These are phyloP conservation scores for Yarrowia sp. DNA, from an alignment of 805 yeast genomes.

Conservation along the genomic window DNA sequence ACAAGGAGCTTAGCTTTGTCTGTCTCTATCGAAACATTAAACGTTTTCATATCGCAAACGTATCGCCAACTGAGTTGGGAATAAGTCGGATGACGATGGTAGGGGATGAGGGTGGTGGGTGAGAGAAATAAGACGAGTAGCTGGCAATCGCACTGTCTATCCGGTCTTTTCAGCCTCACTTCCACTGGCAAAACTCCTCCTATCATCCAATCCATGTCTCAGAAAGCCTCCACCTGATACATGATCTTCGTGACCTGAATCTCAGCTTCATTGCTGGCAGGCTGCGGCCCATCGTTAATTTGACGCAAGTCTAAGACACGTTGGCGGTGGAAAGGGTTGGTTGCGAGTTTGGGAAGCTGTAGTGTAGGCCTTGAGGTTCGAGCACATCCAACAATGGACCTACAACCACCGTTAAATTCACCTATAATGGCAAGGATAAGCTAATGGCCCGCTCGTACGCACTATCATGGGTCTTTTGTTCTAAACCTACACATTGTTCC, in stretches of 20 bases:
- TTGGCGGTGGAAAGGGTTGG: not conserved
- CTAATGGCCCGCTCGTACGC: not conserved
- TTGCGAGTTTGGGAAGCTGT: too few relatives aligned
- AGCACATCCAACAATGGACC: too few relatives aligned
- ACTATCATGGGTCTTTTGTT: conserved; percentile 6
- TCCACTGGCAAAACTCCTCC: too few relatives aligned
- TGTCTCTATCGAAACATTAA: not conserved
- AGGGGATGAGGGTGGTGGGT: too few relatives aligned
- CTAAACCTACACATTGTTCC: conserved; percentile 20
- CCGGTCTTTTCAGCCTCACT: too few relatives aligned
- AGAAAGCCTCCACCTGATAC: too few relatives aligned
- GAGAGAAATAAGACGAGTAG: too few relatives aligned
- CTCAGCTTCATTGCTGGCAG: conserved; percentile 21
- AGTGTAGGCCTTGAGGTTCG: too few relatives aligned
- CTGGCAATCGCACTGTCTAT: too few relatives aligned
- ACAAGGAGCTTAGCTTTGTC: not conserved
- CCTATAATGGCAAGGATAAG: not conserved
- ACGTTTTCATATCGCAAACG: not conserved
- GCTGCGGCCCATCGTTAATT: conserved; percentile 15
- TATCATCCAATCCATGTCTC: too few relatives aligned
- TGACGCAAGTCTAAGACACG: conserved; percentile 5
- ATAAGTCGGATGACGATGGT: not conserved
- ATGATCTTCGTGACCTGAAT: not conserved
- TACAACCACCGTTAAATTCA: too few relatives aligned
- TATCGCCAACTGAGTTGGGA: conserved; percentile 5